A percentile compares a stretch with the other conserved stretches of the same genome.
These are phyloP conservation scores for Pleurostoma richardsiae DNA, from an alignment of 2,329 filamentous ascomycete genomes.

Conservation along the genomic window DNA sequence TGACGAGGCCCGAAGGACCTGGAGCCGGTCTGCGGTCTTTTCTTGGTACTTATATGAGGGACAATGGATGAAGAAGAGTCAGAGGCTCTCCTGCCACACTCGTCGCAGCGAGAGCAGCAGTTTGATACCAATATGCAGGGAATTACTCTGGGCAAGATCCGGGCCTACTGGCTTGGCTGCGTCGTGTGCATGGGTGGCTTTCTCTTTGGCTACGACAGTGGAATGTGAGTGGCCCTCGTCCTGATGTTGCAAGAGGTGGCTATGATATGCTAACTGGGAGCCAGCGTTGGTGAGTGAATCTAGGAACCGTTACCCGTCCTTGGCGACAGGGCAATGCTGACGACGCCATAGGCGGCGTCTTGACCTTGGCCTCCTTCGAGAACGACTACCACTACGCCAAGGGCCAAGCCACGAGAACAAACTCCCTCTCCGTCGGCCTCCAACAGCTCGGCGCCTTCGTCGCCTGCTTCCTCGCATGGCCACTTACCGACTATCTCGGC, in stretches of 20 bases:
- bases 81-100: neutral
- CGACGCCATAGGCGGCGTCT: conserved; percentile 16
- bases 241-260: conserved; percentile 6
- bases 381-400: conserved; percentile 19
- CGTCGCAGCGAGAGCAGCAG: neutral
- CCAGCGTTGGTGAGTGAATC: no score
- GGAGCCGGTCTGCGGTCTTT: no score
- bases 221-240: conserved; percentile 17
- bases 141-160: conserved; percentile 27
- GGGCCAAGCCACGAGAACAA: conserved; percentile 16
- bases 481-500: conserved; percentile 20
- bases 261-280: no score
- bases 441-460: conserved; percentile 25
- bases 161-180: conserved; percentile 45
- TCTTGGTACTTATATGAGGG: no score
- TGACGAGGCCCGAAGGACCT: no score
- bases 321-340: no score
- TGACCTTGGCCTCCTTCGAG: conserved; percentile 21
- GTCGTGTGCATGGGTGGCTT: conserved; percentile 48
- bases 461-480: conserved; percentile 25
- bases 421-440: conserved; percentile 22
- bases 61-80: neutral
- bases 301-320: no score
- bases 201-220: conserved; percentile 37
- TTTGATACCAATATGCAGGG: conserved; percentile 12